A percentile compares a stretch with the other conserved stretches of the same genome.
Evolutionary conservation across 345 rosid genomes (phyloP).

Genomic region (Lagerstroemia speciosa): DNA sequence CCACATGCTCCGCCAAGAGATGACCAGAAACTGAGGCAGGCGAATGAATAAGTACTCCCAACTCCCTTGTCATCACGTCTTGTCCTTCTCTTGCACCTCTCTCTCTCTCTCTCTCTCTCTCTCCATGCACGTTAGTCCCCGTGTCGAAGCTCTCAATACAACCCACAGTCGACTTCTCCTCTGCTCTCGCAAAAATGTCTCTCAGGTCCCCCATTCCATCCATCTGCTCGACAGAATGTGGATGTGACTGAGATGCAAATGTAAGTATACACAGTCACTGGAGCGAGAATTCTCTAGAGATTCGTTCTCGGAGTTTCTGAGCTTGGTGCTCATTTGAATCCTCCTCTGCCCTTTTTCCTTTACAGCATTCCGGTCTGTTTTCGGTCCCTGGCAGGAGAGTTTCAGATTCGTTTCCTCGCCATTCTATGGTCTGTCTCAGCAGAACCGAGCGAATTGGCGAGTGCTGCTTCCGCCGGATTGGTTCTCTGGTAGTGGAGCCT

Average conservation of each 20-base stretch:
- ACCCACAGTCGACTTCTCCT: neutral
- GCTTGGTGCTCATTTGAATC: neutral
- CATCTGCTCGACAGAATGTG: neutral
- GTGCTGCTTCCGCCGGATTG: too few relatives aligned
- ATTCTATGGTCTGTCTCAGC: neutral
- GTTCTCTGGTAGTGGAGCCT: neutral
- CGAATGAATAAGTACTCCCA: too few relatives aligned
- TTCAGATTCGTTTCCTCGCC: neutral
- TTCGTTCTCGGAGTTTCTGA: too few relatives aligned
- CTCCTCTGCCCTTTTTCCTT: neutral
- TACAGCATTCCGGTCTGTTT: too few relatives aligned
- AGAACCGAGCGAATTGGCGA: too few relatives aligned
- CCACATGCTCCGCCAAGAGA: constrained; percentile 5
- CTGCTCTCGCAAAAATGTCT: constrained; percentile 4
- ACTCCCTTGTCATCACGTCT: neutral
- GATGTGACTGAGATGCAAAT: too few relatives aligned
- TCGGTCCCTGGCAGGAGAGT: too few relatives aligned
- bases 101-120: constrained; percentile 1
- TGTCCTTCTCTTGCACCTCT: neutral
- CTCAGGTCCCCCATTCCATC: neutral
- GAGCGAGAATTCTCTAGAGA: too few relatives aligned
- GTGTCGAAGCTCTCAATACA: neutral
- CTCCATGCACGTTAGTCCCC: neutral
- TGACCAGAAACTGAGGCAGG: constrained; percentile 3
- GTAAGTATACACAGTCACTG: too few relatives aligned